Base-by-base conservation (phyloP, 306 rosid species). In the Casuarina cunninghamiana region DNA sequence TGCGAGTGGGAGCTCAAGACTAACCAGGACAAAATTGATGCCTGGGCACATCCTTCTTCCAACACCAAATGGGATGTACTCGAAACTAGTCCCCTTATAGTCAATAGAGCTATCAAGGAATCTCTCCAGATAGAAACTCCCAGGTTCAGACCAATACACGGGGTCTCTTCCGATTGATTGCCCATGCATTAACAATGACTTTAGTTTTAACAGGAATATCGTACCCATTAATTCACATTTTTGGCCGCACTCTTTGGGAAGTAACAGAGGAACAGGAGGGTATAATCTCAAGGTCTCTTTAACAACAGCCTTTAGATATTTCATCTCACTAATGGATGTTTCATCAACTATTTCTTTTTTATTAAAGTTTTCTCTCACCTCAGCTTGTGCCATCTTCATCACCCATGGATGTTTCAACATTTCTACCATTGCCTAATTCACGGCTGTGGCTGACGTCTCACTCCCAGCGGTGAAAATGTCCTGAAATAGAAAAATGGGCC, bases 41-140 rank as follows among this genome's bases (percentile, higher is more conserved):
- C 77, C 83, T 32, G 71, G 90, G 81, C 85, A 91, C 53, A 71
- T 84, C 48, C 82, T 78, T 60, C 83, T 83, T 69, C 86, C 80
- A 37, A 78, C 80, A 15, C 83, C 80, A 79, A 83, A 83, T 53
- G 86, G 83, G 4, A 79, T 60, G 21, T 5, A 66, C 6, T 71
- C 51, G 42, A 45, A 83, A 46, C 75, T 17, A 37, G 80, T 1
- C 4, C 83, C 80, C 32, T 43, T 83, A 6, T 15, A 75, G 58
- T 79, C 83, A 57, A 70, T 9, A 9, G 81, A 39, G 48, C 26
- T 66, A 66, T 41, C 49, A 12, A 66, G 32, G 71, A 66, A 66
- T 19, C 71, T 17, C 49, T 66, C 71, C 17, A 49, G 71, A 41
- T 66, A 5, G 17, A 66, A 66, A 19, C 13, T 66, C 49, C 38